A percentile compares a stretch with the other conserved stretches of the same genome.
These are phyloP conservation scores for Penicillium sp. DNA, from an alignment of 2,329 filamentous ascomycete species.

Conservation along the genomic window DNA sequence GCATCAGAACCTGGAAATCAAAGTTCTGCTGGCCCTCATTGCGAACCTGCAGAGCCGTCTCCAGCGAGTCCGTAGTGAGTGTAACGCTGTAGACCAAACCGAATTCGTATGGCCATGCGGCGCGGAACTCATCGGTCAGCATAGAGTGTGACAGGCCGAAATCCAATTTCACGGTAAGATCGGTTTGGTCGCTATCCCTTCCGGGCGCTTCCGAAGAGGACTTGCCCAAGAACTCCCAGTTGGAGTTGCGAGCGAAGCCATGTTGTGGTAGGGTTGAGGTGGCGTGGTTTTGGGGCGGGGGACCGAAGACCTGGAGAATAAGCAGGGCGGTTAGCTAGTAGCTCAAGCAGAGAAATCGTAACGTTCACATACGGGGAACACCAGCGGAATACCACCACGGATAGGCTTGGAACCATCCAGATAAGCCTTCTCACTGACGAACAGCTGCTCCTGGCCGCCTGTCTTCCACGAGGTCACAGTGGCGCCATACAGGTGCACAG, in stretches of 20 bases:
- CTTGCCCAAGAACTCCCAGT: slow-evolving; percentile 80
- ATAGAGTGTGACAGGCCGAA: slow-evolving; percentile 80
- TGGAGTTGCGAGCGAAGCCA: slow-evolving; percentile 85
- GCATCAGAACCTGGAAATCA: slow-evolving; percentile 87
- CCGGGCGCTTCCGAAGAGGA: slow-evolving; percentile 39
- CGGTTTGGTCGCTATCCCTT: slow-evolving; percentile 41
- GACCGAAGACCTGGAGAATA: slow-evolving; percentile 70
- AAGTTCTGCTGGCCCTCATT: slow-evolving; percentile 82
- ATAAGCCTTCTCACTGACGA: slow-evolving; percentile 74
- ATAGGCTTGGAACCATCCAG: slow-evolving; percentile 88
- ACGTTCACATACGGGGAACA: slow-evolving; percentile 72
- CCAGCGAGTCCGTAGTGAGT: slow-evolving; percentile 69
- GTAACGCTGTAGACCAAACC: slow-evolving; percentile 92
- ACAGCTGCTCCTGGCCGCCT: slow-evolving; percentile 76
- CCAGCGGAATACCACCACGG: slow-evolving; percentile 84
- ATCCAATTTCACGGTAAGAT: slow-evolving; percentile 84
- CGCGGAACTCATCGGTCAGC: slow-evolving; percentile 65
- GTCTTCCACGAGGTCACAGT: slow-evolving; percentile 93
- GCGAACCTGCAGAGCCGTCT: slow-evolving; percentile 79
- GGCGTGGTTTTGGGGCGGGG: slow-evolving; percentile 70
- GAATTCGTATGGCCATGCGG: slow-evolving; percentile 83
- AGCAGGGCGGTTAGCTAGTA: slow-evolving; percentile 17
- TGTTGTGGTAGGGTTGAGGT: slow-evolving; percentile 83
- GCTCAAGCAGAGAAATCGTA: not conserved
- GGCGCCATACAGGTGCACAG: slow-evolving; percentile 84